Evolutionary conservation across 306 rosid genomes (phyloP), one percentile per base, ranked within the genome.

Genomic region (Quercus robur): DNA sequence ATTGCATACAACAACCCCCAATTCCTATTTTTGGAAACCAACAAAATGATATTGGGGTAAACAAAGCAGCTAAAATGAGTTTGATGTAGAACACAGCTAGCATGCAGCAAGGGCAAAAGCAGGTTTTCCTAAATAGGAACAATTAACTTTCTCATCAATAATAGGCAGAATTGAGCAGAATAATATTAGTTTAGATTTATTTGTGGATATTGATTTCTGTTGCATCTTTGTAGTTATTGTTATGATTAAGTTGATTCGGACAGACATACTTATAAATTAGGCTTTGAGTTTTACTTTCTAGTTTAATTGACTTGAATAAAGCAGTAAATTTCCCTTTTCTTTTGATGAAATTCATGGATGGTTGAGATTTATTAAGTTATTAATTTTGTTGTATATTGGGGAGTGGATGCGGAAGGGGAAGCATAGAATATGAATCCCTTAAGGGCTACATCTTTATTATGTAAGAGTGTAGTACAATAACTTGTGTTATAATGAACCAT

Each of bases 61-160:
- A 55, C 84, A 81, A 79, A 80, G 51, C 74, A 58, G 18, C 84
- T 23, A 84, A 76, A 19, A 66, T 76, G 28, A 14, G 84, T 63
- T 80, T 86, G 12, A 70, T 74, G 33, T 83, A 77, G 49, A 81
- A 67, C 19, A 14, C 72, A 44, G 18, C 77, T 18, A 64, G 56
- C 21, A 18, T 72, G 1, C 84, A 75, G 41, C 81, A 63, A 35
- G 49, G 62, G 76, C 88, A 75, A 56, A 74, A 80, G 76, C 89
- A 85, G 56, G 28, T 62, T 55, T 51, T 26, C 17, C 81, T 80
- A 6, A 82, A 75, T 21, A 58, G 87, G 87, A 75, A 78, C 21
- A 70, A 75, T 6, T 57, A 80, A 44, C 59, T 51, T 71, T 30
- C 83, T 18, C 86, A n/a, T 5, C 46, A 38, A 8, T 41, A 41